phyloP scores from a whole-genome alignment of 495 filamentous ascomycete species.

The Daldinia bambusicola region DNA sequence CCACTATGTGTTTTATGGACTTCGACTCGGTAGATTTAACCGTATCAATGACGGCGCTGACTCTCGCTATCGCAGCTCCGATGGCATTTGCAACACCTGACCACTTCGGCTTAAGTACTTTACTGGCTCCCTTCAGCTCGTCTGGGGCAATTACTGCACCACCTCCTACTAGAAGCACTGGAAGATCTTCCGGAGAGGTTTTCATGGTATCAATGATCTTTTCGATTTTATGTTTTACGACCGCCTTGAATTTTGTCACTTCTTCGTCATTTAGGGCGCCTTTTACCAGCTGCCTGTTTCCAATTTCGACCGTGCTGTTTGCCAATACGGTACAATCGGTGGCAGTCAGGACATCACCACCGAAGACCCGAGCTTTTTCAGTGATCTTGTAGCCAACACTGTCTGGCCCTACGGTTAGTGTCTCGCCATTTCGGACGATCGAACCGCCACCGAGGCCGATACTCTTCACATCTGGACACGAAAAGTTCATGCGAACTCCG shows the following conservation, averaged over 20 bases:
- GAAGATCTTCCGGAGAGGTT: constrained; percentile 57
- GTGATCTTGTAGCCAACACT: constrained; percentile 65
- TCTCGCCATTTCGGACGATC: constrained; percentile 53
- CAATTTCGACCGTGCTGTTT: constrained; percentile 51
- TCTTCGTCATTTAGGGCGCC: constrained; percentile 41
- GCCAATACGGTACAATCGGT: constrained; percentile 61
- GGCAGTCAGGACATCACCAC: constrained; percentile 61
- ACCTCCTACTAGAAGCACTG: constrained; percentile 61
- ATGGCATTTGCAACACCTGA: constrained; percentile 66
- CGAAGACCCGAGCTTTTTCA: constrained; percentile 61
- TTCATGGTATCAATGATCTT: constrained; percentile 62
- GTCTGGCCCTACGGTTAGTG: constrained; percentile 63
- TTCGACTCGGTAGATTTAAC: constrained; percentile 49
- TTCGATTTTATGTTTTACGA: constrained; percentile 55
- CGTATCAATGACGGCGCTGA: constrained; percentile 52
- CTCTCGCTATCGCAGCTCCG: constrained; percentile 57
- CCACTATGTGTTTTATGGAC: constrained; percentile 43
- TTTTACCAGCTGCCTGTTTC: constrained; percentile 46
- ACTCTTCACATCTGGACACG: constrained; percentile 63
- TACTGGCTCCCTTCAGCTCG: constrained; percentile 49
- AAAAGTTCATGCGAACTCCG: constrained; percentile 64
- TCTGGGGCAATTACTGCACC: constrained; percentile 54
- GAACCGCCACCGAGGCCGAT: constrained; percentile 67
- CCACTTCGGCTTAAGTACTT: constrained; percentile 53
- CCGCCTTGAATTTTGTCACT: constrained; percentile 49